Conservation (phyloP, 352 stramenopile genomes). For the Globisporangium paroecandrum region DNA sequence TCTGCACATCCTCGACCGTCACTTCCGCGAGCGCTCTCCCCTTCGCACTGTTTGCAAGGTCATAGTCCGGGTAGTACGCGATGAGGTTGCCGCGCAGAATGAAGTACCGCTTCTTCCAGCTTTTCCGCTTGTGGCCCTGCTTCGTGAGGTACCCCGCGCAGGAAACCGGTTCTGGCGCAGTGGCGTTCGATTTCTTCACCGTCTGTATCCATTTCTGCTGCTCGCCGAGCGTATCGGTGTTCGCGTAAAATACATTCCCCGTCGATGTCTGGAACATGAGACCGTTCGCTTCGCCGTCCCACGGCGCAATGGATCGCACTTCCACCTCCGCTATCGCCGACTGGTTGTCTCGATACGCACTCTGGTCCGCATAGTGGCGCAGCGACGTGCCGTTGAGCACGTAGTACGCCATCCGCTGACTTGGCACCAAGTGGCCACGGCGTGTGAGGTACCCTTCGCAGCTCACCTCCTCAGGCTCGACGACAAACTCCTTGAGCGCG, state of each 20-base stretch:
- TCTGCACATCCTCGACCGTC: constrained; percentile 78
- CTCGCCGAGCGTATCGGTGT: constrained; percentile 65
- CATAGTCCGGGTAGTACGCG: constrained; percentile 85
- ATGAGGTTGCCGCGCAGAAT: constrained; percentile 75
- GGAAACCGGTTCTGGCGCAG: constrained; percentile 65
- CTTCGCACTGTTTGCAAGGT: constrained; percentile 79
- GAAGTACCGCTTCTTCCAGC: constrained; percentile 90
- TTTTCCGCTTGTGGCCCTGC: constrained; percentile 89
- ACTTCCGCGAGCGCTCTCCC: constrained; percentile 80
- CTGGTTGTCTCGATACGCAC: constrained; percentile 82
- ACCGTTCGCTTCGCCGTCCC: constrained; percentile 78
- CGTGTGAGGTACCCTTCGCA: constrained; percentile 87
- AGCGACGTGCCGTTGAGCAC: constrained; percentile 80
- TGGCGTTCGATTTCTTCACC: constrained; percentile 65
- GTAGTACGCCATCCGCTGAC: constrained; percentile 84
- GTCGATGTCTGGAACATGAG: constrained; percentile 87
- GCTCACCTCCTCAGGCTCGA: constrained; percentile 80
- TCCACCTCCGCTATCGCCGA: constrained; percentile 84
- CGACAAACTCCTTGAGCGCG: constrained; percentile 81
- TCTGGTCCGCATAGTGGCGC: constrained; percentile 79
- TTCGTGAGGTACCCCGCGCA: constrained; percentile 87
- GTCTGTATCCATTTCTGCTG: constrained; percentile 84
- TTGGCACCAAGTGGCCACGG: constrained; percentile 82
- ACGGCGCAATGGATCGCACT: constrained; percentile 65
- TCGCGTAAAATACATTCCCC: constrained; percentile 83